Evolutionary conservation across 192 early-diverging fungal genomes (phyloP).

Genomic region (Hyaloraphidium curvatum): DNA sequence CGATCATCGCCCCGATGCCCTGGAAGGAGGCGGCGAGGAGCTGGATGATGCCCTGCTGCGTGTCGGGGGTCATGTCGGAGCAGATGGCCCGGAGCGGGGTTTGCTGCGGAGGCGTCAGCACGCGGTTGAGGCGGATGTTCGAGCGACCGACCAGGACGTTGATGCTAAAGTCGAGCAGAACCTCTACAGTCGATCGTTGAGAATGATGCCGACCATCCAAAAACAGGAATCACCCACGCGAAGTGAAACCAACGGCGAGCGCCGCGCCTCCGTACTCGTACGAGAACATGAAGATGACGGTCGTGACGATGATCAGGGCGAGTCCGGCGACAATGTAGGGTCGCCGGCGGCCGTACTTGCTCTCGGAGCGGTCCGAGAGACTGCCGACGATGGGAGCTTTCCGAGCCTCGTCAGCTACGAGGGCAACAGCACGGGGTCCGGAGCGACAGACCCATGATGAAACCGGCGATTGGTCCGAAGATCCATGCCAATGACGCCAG

Average conservation of each 20-base stretch:
- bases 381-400: conserved; percentile 9
- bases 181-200: too few species aligned
- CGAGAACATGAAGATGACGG: conserved; percentile 7
- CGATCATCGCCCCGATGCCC: conserved; percentile 10
- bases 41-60: conserved; percentile 7
- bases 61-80: conserved; percentile 9
- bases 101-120: too few species aligned
- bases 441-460: too few species aligned
- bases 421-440: too few species aligned
- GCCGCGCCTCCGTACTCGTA: neutral
- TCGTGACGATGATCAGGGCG: neutral
- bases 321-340: conserved; percentile 11
- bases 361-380: conserved; percentile 8
- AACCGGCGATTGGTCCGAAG: conserved; percentile 11
- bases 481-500: conserved; percentile 7
- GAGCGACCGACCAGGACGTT: too few species aligned
- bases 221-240: too few species aligned
- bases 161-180: conserved; percentile 12
- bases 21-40: conserved; percentile 8
- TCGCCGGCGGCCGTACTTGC: conserved; percentile 10
- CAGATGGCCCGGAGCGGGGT: conserved; percentile 10
- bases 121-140: too few species aligned
- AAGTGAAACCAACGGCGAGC: conserved; percentile 6
- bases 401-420: too few species aligned
- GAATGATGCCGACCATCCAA: too few species aligned